phyloP scores from a whole-genome alignment of 2,329 filamentous ascomycete species.

The Amauroascus niger region DNA sequence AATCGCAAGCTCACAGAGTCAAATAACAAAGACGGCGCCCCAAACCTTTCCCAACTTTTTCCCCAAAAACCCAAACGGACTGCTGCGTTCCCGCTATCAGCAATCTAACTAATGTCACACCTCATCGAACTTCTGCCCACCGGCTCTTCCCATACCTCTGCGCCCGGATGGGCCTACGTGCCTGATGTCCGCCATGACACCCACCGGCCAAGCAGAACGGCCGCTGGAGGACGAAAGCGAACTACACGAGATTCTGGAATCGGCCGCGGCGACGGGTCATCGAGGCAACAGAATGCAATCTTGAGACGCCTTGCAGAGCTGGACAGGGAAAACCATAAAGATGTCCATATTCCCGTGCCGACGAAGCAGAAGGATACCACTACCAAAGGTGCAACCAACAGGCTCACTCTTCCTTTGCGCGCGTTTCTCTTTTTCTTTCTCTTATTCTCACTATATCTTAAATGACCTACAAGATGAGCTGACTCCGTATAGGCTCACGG shows the following conservation, averaged over 20 bases:
- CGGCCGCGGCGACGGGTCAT: slow-evolving; percentile 56
- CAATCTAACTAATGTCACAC: slow-evolving; percentile 52
- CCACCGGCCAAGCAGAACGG: slow-evolving; percentile 32
- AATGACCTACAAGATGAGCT: not conserved
- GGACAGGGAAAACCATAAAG: slow-evolving; percentile 66
- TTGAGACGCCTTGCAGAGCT: slow-evolving; percentile 73
- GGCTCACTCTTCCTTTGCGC: not conserved
- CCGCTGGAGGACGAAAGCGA: slow-evolving; percentile 56
- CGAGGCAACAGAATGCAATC: slow-evolving; percentile 73
- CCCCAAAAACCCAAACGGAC: too few relatives aligned
- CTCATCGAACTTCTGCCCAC: slow-evolving; percentile 69
- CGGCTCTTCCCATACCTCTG: slow-evolving; percentile 51
- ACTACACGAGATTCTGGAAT: slow-evolving; percentile 51
- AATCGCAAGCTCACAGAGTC: not conserved
- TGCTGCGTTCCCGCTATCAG: not conserved
- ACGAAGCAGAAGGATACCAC: slow-evolving; percentile 41
- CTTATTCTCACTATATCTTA: too few relatives aligned
- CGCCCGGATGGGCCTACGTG: slow-evolving; percentile 89
- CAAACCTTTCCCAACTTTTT: too few relatives aligned
- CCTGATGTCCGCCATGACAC: slow-evolving; percentile 59
- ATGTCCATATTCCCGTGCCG: slow-evolving; percentile 61
- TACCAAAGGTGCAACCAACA: slow-evolving; percentile 28
- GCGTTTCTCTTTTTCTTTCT: too few relatives aligned
- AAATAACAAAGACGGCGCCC: not conserved
- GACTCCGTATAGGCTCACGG: slow-evolving; percentile 17